A percentile compares a stretch with the other conserved stretches of the same genome.
These are phyloP conservation scores for Tulasnella sp. DNA, from an alignment of 768 basidiomycete species.

Conservation along the genomic window DNA sequence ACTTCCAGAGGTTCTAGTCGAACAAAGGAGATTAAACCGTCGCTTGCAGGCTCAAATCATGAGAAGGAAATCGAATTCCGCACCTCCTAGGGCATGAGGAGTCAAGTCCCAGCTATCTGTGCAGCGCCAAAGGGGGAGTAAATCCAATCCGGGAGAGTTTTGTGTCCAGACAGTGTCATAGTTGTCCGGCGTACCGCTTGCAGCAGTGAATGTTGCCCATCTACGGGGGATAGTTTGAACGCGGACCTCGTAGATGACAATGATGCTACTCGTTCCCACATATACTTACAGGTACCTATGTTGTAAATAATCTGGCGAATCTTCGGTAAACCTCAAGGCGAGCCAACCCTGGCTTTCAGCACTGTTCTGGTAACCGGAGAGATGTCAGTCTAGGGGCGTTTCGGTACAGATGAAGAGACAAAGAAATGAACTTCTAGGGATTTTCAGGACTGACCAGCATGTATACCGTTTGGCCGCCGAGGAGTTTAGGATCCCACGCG, in stretches of 20 bases:
- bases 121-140: not conserved
- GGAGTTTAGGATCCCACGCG: not conserved
- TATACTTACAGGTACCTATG: not conserved
- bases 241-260: too few relatives aligned
- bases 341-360: not conserved
- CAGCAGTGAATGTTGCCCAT: not conserved
- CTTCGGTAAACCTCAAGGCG: not conserved
- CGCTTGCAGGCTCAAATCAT: not conserved
- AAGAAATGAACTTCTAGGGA: too few relatives aligned
- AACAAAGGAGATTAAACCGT: not conserved
- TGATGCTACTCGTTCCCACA: not conserved
- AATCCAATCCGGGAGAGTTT: not conserved
- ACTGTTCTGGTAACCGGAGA: not conserved
- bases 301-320: not conserved
- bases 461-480: not conserved
- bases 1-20: not conserved
- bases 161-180: not conserved
- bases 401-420: too few relatives aligned
- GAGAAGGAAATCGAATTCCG: not conserved
- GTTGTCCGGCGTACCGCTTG: not conserved
- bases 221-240: not conserved
- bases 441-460: not conserved
- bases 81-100: not conserved
- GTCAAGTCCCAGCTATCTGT: not conserved
- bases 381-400: not conserved